A percentile compares a stretch with the other conserved stretches of the same genome.
Evolutionary conservation across 129 eudicot species (phyloP).

Genomic region (Escallonia herrerae): DNA sequence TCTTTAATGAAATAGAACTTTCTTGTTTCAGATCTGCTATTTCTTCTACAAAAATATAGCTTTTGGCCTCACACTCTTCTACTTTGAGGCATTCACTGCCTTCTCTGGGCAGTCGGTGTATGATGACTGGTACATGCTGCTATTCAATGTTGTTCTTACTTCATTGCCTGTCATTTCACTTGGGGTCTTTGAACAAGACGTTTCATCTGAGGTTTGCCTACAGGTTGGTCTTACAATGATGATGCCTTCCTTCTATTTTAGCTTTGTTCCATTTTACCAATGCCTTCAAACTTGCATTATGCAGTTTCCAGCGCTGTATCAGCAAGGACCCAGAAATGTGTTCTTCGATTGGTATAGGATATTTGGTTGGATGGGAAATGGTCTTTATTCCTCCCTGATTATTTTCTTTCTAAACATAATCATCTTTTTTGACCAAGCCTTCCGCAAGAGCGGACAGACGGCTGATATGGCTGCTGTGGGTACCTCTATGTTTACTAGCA

Average conservation of each 20-base stretch:
- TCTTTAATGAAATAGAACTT: constrained; percentile 7
- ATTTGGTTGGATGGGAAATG: constrained; percentile 94
- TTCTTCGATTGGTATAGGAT: constrained; percentile 92
- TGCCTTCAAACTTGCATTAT: neutral
- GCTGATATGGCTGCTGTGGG: constrained; percentile 94
- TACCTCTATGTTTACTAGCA: constrained; percentile 83
- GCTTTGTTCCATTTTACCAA: neutral
- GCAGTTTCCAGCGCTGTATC: constrained; percentile 97
- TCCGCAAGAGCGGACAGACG: constrained; percentile 64
- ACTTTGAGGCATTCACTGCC: constrained; percentile 92
- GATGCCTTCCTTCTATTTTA: neutral
- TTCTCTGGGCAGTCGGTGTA: constrained; percentile 93
- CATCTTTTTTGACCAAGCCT: constrained; percentile 85
- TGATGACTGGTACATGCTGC: constrained; percentile 88
- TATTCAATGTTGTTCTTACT: constrained; percentile 90
- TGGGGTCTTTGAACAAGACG: constrained; percentile 98
- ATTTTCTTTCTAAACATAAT: constrained; percentile 78
- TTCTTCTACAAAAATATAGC: constrained; percentile 98
- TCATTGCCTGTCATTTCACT: constrained; percentile 91
- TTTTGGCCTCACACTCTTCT: constrained; percentile 94
- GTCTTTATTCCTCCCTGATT: constrained; percentile 72
- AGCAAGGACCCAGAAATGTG: constrained; percentile 91
- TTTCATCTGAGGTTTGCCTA: constrained; percentile 87
- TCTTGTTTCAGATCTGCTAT: constrained; percentile 71
- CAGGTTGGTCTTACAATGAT: constrained; percentile 54